Base-by-base conservation (phyloP, 768 basidiomycete species). In the Coprinopsis marcescibilis region DNA sequence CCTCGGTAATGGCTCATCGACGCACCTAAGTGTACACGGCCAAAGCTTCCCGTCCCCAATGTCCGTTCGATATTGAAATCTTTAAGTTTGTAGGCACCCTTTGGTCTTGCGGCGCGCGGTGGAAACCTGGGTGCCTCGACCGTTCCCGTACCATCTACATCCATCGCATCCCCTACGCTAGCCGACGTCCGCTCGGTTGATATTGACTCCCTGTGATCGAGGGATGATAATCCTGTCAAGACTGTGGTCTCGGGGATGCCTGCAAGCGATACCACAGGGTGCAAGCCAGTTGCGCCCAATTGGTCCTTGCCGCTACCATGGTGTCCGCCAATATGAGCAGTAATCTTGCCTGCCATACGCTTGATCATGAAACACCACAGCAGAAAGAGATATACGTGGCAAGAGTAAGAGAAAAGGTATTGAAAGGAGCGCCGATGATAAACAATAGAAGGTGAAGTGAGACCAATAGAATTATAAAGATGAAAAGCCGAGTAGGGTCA, bases 31-130 rank as follows among this genome's bases (percentile, higher is more conserved):
- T 91, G 89, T 0, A 99, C 96, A n/a, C 93, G 79, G 1, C 96
- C 96, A 64, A 99, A 98, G 59, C 92, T 96, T 1, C 96, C 96
- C 1, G 93, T 97, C 0, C 96, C 95, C 42, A 92, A 63, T 12
- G 87, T 92, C 21, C 89, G 72, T 55, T 87, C 82, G 52, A 92
- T 83, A 53, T 81, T 76, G 53, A 91, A 92, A 60, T 92, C 89
- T 34, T 71, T 55, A 17, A 92, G 74, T 23, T 78, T 76, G 63
- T 90, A 91, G 14, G 72, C 73, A 20, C 81, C 85, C 55, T 79
- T 82, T 12, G 76, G 73, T 47, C 81, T 65, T 34, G 54, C 51
- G 7, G 60, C 51, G 39, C 50, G 55, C 14, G 57, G 51, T 19
- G 41, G 38, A 20, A 52, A 53, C 42, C 59, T 55, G 12, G 49